Conservation (phyloP, 1,139 yeast species). For the Geotrichum aggregatum region DNA sequence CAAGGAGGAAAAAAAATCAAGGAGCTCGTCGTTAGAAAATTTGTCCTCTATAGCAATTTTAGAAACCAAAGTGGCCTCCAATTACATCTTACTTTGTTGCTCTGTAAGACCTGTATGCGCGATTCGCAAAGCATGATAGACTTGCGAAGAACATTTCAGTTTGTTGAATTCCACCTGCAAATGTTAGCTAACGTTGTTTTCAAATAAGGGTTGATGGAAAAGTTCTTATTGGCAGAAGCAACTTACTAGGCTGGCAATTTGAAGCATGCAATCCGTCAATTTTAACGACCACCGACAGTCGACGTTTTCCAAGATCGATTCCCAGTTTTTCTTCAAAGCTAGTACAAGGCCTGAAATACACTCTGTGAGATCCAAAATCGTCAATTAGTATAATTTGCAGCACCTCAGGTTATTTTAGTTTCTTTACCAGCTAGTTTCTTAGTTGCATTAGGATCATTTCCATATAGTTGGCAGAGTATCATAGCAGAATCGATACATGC, state of each 20-base stretch:
- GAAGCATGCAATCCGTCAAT: neutral
- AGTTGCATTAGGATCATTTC: too few relatives aligned
- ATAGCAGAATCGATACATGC: too few relatives aligned
- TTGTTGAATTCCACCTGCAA: neutral
- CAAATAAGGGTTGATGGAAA: neutral
- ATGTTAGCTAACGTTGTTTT: neutral
- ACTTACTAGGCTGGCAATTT: conserved; percentile 1
- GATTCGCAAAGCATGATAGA: neutral
- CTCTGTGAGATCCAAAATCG: too few relatives aligned
- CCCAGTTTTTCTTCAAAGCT: neutral
- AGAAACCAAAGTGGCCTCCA: neutral
- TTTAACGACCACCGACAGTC: neutral
- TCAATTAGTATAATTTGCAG: neutral
- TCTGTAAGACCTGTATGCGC: neutral
- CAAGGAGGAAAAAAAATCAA: too few relatives aligned
- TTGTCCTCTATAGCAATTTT: too few relatives aligned
- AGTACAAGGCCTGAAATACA: neutral
- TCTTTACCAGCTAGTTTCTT: neutral
- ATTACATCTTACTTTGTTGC: neutral
- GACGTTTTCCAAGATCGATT: neutral
- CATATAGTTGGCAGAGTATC: too few relatives aligned
- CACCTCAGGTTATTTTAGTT: too few relatives aligned
- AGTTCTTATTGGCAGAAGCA: neutral
- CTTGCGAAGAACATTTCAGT: neutral
- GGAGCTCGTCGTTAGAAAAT: too few relatives aligned